Conservation (phyloP, 2,329 filamentous ascomycete species). For the Colletotrichum spaethianum region DNA sequence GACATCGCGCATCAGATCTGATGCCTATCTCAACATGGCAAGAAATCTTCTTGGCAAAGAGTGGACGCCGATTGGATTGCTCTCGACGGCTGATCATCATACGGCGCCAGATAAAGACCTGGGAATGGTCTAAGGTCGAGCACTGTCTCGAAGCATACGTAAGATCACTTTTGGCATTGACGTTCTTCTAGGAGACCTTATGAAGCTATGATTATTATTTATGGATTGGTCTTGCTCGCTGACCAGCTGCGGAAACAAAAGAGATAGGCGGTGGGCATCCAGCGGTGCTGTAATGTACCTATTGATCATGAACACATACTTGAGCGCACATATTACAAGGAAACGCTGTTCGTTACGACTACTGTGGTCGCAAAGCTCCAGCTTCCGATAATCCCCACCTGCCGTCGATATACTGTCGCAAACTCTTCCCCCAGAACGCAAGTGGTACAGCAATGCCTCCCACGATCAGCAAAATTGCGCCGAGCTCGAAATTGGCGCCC, state of each 20-base stretch:
- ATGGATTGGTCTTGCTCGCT: background rate
- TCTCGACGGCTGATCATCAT: slow-evolving; percentile 54
- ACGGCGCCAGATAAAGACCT: slow-evolving; percentile 51
- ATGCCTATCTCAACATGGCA: slow-evolving; percentile 53
- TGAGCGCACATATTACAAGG: background rate
- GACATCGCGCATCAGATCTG: slow-evolving; percentile 46
- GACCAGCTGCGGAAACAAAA: slow-evolving; percentile 2
- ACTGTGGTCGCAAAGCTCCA: slow-evolving; percentile 46
- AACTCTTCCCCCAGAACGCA: slow-evolving; percentile 47
- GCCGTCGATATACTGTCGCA: slow-evolving; percentile 46
- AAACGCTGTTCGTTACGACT: background rate
- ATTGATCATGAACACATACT: background rate
- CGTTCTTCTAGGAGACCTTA: background rate
- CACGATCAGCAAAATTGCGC: slow-evolving; percentile 43
- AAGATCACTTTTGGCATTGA: background rate
- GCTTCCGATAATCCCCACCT: slow-evolving; percentile 44
- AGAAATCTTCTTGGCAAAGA: slow-evolving; percentile 46
- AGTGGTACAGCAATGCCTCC: slow-evolving; percentile 45
- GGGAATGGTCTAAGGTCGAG: slow-evolving; percentile 34
- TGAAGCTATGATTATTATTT: slow-evolving; percentile 21
- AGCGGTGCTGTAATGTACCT: background rate
- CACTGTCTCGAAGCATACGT: background rate
- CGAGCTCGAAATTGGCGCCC: slow-evolving; percentile 40
- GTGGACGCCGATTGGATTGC: slow-evolving; percentile 51
- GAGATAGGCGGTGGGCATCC: background rate